Conservation (phyloP, 495 filamentous ascomycete species). For the Penicillium pulvis region DNA sequence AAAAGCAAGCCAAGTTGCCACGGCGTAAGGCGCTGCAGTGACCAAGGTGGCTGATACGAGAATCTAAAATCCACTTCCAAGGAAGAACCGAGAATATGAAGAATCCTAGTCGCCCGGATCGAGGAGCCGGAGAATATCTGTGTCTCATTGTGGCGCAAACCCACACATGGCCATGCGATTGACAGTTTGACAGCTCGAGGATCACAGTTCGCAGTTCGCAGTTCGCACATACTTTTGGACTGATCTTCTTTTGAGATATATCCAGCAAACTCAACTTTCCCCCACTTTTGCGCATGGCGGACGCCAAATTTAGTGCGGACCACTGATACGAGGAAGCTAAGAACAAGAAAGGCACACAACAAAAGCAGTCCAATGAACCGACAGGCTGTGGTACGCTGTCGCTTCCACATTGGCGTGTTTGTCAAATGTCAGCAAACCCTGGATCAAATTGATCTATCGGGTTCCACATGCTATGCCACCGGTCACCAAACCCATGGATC, state of each 20-base stretch:
- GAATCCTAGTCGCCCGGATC: not conserved
- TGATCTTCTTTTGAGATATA: not conserved
- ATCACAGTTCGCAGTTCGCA: not conserved
- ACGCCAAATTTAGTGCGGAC: not conserved
- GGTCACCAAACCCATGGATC: conserved; percentile 10
- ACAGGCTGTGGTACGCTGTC: not conserved
- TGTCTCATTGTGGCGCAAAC: conserved; percentile 5
- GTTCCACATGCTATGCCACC: conserved; percentile 1
- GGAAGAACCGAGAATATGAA: not conserved
- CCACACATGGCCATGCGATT: conserved; percentile 18
- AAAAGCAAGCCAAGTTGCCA: not conserved
- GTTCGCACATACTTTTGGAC: not conserved
- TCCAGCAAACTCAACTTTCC: not conserved
- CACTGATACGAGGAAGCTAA: not conserved
- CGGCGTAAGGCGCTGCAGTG: not conserved
- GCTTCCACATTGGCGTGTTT: not conserved
- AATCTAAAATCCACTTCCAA: not conserved
- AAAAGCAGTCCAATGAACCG: not conserved
- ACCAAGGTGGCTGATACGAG: not conserved
- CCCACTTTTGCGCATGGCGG: not conserved
- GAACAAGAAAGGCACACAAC: not conserved
- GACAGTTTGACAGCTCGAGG: conserved; percentile 11
- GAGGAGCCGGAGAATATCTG: conserved; percentile 3
- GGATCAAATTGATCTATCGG: conserved; percentile 17
- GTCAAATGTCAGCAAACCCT: not conserved